Base-by-base conservation (phyloP, 2,329 filamentous ascomycete genomes). In the Beauveria medogensis region DNA sequence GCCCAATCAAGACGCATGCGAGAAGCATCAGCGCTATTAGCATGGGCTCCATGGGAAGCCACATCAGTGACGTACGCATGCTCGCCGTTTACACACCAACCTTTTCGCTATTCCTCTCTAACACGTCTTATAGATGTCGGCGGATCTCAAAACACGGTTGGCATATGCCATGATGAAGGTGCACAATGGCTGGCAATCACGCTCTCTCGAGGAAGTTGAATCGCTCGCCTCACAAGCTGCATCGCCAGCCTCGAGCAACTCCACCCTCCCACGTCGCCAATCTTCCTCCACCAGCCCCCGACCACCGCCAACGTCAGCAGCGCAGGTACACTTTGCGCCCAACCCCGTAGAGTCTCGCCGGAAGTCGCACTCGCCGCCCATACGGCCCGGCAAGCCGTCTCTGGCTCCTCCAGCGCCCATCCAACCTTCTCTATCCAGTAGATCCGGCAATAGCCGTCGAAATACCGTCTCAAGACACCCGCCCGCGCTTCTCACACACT, bases 81-180 rank as follows among this genome's bases (percentile, higher is more conserved):
- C 55, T 22, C 20, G 8, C 20, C 20, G 1, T 44, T 16, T 16
- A 37, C 34, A 16, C 66, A 64, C 67, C 62, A 66, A 64, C 22
- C 48, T 52, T 52, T 40, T 46, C 59, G 8, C 26, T 6, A n/a
- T 40, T 37, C n/a, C 9, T 37, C 22, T n/a, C 58, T 60, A 48
- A 60, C 50, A 40, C 8, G 37, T 48, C 28, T 22, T n/a, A 48
- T 71, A 92, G 89, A 77, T 91, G 59, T 91, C 90, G 46, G 84
- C 87, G 59, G 89, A 93, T 70, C 81, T 97, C 57, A 89, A 88
- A 70, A 87, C 91, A 55, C 89, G 91, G 68, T 81, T 97, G 30
- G 91, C 91, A 7, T 97, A 97, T 73, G 93, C 93, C 65, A 94
- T 96, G 83, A 83, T 95, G 70, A 97, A 96, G 74, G 89, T 97